phyloP scores from a whole-genome alignment of 192 early-diverging fungal genomes.

The Ambispora gerdemannii region DNA sequence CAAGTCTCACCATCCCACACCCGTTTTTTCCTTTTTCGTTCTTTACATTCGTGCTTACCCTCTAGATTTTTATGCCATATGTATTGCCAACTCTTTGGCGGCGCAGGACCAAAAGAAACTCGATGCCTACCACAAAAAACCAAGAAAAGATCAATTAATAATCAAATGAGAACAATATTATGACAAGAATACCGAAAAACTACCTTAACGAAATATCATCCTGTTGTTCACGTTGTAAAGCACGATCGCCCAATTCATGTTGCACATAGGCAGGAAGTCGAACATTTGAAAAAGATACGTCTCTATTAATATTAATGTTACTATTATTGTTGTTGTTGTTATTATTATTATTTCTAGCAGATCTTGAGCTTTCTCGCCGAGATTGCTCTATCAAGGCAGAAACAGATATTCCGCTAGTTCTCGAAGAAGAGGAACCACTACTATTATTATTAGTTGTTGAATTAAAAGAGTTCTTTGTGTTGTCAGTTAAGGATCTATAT shows the following conservation, averaged over 20 bases:
- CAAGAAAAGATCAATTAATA: no score
- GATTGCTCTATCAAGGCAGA: neutral
- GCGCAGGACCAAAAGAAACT: constrained; percentile 23
- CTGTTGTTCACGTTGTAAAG: no score
- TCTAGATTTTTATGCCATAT: neutral
- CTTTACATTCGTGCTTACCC: neutral
- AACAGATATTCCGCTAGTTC: neutral
- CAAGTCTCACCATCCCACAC: constrained; percentile 26
- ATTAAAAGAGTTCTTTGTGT: neutral
- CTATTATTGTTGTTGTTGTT: neutral
- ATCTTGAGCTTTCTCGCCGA: neutral
- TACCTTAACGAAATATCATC: no score
- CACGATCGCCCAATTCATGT: neutral
- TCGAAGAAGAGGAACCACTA: neutral
- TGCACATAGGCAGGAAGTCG: neutral
- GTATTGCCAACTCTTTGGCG: constrained; percentile 25
- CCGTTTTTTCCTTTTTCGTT: constrained; percentile 2
- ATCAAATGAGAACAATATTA: no score
- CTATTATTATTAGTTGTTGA: neutral
- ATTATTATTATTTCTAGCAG: neutral
- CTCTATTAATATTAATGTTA: neutral
- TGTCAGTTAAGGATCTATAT: neutral
- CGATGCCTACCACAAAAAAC: no score
- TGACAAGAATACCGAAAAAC: no score
- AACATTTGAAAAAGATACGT: no score